Conservation (phyloP, 1,284 basidiomycete genomes). For the Phaffia rhodozyma region DNA sequence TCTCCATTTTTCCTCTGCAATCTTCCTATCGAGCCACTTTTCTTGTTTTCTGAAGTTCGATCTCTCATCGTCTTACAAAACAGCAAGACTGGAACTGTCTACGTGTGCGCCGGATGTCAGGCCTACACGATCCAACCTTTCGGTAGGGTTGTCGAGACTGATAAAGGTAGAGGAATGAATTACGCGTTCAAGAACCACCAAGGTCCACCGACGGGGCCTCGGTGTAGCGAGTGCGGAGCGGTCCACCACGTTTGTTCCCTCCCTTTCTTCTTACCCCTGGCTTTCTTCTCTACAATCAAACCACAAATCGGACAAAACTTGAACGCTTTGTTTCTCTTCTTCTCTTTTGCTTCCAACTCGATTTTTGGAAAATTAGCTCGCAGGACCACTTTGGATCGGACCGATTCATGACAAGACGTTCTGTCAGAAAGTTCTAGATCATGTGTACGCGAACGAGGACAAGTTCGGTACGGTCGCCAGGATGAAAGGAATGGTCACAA, state of each 20-base stretch:
- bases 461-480: constrained; percentile 69
- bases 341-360: not conserved
- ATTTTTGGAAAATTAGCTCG: constrained; percentile 28
- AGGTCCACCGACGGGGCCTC: constrained; percentile 52
- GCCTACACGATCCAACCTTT: constrained; percentile 66
- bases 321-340: not conserved
- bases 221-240: constrained; percentile 72
- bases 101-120: constrained; percentile 71
- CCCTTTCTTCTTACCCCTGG: not conserved
- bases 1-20: not conserved
- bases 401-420: constrained; percentile 71
- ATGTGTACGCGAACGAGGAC: constrained; percentile 45
- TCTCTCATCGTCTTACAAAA: constrained; percentile 16
- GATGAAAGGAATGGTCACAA: constrained; percentile 90
- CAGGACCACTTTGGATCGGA: constrained; percentile 94
- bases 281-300: constrained; percentile 5
- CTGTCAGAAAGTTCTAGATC: constrained; percentile 57
- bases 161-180: constrained; percentile 43
- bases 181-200: constrained; percentile 56
- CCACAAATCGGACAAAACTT: not conserved
- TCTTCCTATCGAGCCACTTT: not conserved
- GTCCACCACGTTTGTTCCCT: constrained; percentile 48
- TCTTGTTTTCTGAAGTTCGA: not conserved
- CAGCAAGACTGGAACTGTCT: constrained; percentile 71
- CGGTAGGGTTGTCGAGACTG: constrained; percentile 48